Evolutionary conservation across 371 early-diverging fungal genomes (phyloP), one percentile per base, ranked within the genome.

Genomic region (Mucor plumbeus): DNA sequence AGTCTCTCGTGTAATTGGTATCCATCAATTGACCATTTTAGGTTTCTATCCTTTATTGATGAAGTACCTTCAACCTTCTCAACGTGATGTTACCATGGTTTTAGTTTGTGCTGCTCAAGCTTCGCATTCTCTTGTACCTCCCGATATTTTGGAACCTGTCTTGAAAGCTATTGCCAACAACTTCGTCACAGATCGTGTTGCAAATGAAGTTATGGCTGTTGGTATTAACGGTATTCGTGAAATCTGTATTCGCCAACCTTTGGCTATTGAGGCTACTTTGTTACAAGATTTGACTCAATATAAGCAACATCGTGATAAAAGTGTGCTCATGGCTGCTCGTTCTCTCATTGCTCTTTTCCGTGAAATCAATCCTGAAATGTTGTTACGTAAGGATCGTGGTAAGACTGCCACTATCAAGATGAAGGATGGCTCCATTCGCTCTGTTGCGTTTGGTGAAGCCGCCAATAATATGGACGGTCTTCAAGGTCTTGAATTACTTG

Each of bases 221-320:
- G 99, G 87, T 60, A 80, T 98, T 61, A 98, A 98, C 77, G 90
- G 92, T 54, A 87, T 98, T 54, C 92, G 99, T 64, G 97, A 97
- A 69, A 90, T 98, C n/a, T 93, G 93, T 71, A 68, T 84, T 3
- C 90, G 99, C 19, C 91, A 92, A 63, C 97, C 99, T 7, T 76
- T 98, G 56, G 95, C 97, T 13, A 95, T 98, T 82, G 87, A 93
- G 35, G 88, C 90, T 26, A 91, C 92, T 1, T 78, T 98, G 58
- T 78, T 98, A 57, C 90, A 94, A 76, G 94, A 95, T 73, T 76
- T 98, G 76, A 87, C 94, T 6, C 91, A 93, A 63, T 98, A 94
- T 84, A 95, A 95, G 82, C 88, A 88, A 65, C 93, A 95, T 77
- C 85, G 90, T 35, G 95, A 97, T 70, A 98, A 97, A 87, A 91